Base-by-base conservation (phyloP, 2,329 filamentous ascomycete genomes). In the Aspergillus intermedius region DNA sequence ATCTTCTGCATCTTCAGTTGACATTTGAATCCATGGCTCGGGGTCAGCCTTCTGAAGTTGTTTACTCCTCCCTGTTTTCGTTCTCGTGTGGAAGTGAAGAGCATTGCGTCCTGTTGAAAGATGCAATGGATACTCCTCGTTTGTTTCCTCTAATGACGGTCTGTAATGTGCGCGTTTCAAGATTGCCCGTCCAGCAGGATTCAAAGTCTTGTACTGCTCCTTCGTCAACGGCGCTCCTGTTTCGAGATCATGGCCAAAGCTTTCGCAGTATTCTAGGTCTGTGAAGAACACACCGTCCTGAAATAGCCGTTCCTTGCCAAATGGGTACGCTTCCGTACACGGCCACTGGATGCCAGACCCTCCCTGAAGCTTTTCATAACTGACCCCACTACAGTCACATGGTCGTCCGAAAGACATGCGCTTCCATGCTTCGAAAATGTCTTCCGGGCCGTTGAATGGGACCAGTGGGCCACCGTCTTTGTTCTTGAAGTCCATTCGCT, bases 341-440 rank as follows among this genome's bases (percentile, higher is more conserved):
- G 67, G 68, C 67, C 68, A 70, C 49, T 69, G 66, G 21, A 71
- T 61, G 1, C 67, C 68, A 3, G 65, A 65, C 1, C 65, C 65
- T 3, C 65, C 66, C 1, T 60, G 61, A 2, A 71, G 53, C 43
- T 63, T 65, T 7, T 63, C 63, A 46, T 71, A 71, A 3, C 51
- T 59, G 39, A 70, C 22, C 2, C 52, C 63, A 43, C 52, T 65
- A 49, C 65, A 69, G 49, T 71, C 67, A 45, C 61, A 68, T 0
- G 67, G 68, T 6, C 68, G 50, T 5, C 65, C 67, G 21, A 50
- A 54, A 1, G 65, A 68, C 21, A 66, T 42, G 45, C 49, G 57
- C 54, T 67, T 68, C 67, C 67, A 70, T 1, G 61, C 66, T 25
- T 67, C 58, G 37, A 70, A 71, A 1, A 63, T 61, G 35, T 69